These are phyloP conservation scores for Wickerhamomyces alni DNA, from an alignment of 805 yeast genomes.

Conservation along the genomic window DNA sequence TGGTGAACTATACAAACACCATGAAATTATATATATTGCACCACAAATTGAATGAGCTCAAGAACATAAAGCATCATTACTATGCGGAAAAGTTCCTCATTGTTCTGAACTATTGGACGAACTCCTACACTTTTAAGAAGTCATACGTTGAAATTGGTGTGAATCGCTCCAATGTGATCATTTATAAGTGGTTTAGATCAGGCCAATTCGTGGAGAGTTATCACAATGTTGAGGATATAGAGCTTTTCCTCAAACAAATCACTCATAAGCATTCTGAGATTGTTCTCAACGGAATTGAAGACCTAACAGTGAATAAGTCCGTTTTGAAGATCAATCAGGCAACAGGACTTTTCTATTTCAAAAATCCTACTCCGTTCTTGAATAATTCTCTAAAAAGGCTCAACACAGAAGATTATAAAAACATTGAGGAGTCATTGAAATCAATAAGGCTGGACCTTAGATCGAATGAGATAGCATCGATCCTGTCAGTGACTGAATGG, in stretches of 20 bases:
- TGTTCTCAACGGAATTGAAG: slow-evolving; percentile 28
- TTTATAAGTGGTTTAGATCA: slow-evolving; percentile 59
- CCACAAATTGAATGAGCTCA: slow-evolving; percentile 45
- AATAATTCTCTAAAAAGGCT: slow-evolving; percentile 18
- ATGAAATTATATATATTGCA: slow-evolving; percentile 59
- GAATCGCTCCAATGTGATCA: slow-evolving; percentile 39
- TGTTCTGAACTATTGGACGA: slow-evolving; percentile 60
- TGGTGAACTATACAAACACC: slow-evolving; percentile 56
- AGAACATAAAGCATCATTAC: slow-evolving; percentile 52
- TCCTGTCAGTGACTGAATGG: slow-evolving; percentile 68
- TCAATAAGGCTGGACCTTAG: slow-evolving; percentile 14
- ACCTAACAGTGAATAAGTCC: slow-evolving; percentile 23
- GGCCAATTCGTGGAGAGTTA: slow-evolving; percentile 35
- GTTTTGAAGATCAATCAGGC: slow-evolving; percentile 22
- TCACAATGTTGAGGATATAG: slow-evolving; percentile 30
- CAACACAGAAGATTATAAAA: slow-evolving; percentile 21
- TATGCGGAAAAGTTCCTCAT: slow-evolving; percentile 49
- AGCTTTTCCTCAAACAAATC: slow-evolving; percentile 30
- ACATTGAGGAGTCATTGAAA: slow-evolving; percentile 18
- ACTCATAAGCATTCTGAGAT: slow-evolving; percentile 35
- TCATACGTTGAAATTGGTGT: slow-evolving; percentile 60
- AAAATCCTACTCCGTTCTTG: slow-evolving; percentile 34
- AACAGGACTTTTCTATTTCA: slow-evolving; percentile 37
- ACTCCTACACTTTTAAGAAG: slow-evolving; percentile 38
- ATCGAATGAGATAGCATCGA: slow-evolving; percentile 42